Base-by-base conservation (phyloP, 2,329 filamentous ascomycete species). In the Orbilia ellipsospora region DNA sequence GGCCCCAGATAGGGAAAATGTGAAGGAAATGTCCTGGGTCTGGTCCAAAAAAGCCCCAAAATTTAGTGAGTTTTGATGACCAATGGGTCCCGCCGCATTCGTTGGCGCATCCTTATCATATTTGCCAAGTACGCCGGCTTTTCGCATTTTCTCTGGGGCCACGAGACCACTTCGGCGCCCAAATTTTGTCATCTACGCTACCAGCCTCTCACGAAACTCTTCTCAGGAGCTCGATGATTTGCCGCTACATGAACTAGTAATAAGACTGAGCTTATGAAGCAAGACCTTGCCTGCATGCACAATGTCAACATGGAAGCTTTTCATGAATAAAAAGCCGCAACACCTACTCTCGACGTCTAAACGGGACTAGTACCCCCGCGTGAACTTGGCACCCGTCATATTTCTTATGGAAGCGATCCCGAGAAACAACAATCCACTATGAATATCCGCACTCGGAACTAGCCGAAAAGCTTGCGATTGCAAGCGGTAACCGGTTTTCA, bases 41-140 rank as follows among this genome's bases (percentile, higher is more conserved):
- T n/a, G n/a, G n/a, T n/a, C n/a, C n/a, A n/a, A n/a, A n/a, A n/a
- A n/a, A n/a, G n/a, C n/a, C n/a, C n/a, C n/a, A n/a, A n/a, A n/a
- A n/a, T n/a, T n/a, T n/a, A n/a, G n/a, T n/a, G 40, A n/a, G 40
- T 44, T 44, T 44, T 12, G 40, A 44, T 44, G 40, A n/a, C 40
- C 40, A 44, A 44, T 44, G 40, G n/a, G 40, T 12, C n/a, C 40
- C n/a, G 40, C 40, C 5, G n/a, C 6, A 2, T 44, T 51, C 45
- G 45, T 51, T 3, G 18, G 45, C 40, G 45, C 45, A 51, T 51
- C 45, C 40, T 51, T 20, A 51, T 51, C 45, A 51, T 51, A 51
- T 51, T 51, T 51, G 45, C 45, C 45, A n/a, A n/a, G 15, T 51
- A 16, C 45, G 45, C 45, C 45, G 3, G 16, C 45, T 51, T 18